Percentiles rank a stretch among this genome's conserved stretches.
Evolutionary conservation across 2,329 filamentous ascomycete species (phyloP).

Genomic region (Stachybotrys elegans): DNA sequence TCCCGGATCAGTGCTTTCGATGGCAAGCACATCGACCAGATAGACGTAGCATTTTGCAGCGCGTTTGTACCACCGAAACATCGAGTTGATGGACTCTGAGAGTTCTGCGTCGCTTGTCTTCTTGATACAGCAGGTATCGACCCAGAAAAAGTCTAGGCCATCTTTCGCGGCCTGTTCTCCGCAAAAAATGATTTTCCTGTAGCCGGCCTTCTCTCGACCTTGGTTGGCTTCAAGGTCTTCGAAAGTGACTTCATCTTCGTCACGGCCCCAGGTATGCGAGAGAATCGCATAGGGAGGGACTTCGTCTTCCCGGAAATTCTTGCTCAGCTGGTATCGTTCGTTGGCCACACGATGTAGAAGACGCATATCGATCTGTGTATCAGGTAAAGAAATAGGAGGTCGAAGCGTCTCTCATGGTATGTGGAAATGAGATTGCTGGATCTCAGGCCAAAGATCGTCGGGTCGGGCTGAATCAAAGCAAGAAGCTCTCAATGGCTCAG

Average conservation of each 20-base stretch:
- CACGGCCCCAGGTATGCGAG: constrained; percentile 15
- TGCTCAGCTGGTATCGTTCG: too few relatives aligned
- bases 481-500: too few relatives aligned
- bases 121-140: constrained; percentile 14
- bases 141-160: constrained; percentile 10
- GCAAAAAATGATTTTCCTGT: constrained; percentile 10
- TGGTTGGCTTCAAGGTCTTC: constrained; percentile 5
- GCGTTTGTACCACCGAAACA: constrained; percentile 13
- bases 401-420: too few relatives aligned
- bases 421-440: too few relatives aligned
- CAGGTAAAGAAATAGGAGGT: too few relatives aligned
- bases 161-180: constrained; percentile 6
- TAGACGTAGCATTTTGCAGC: constrained; percentile 11
- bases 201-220: constrained; percentile 5
- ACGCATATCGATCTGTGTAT: too few relatives aligned
- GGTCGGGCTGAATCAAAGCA: too few relatives aligned
- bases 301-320: too few relatives aligned
- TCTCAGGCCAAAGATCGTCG: too few relatives aligned
- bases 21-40: constrained; percentile 6
- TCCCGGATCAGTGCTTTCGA: neutral
- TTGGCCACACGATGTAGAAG: too few relatives aligned
- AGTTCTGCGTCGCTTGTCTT: constrained; percentile 8
- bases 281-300: constrained; percentile 13
- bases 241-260: constrained; percentile 11
- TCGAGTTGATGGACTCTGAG: constrained; percentile 10